Conservation (phyloP, 768 basidiomycete species). For the Heimioporus sp. region DNA sequence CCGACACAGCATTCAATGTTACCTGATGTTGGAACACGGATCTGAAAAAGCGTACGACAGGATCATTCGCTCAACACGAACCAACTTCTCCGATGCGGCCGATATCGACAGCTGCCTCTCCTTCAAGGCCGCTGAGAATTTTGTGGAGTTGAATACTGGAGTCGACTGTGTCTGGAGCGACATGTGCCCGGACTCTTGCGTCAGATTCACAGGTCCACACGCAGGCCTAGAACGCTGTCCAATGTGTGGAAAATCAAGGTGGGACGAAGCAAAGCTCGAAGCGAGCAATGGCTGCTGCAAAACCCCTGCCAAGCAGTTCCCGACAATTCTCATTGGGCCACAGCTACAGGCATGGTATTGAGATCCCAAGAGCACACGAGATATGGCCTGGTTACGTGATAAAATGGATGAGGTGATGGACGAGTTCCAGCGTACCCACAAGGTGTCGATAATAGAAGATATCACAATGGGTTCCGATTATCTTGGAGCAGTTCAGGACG, state of each 20-base stretch:
- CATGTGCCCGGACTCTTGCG: conserved; percentile 44
- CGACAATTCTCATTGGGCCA: conserved; percentile 41
- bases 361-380: conserved; percentile 14
- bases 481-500: background rate
- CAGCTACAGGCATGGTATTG: conserved; percentile 41
- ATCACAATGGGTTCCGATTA: conserved; percentile 12
- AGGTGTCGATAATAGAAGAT: background rate
- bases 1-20: background rate
- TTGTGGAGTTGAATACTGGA: conserved; percentile 15
- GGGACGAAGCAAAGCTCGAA: conserved; percentile 11
- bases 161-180: conserved; percentile 33
- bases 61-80: background rate
- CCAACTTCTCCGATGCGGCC: background rate
- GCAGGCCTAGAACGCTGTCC: conserved; percentile 27
- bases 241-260: conserved; percentile 30
- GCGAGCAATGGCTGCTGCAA: conserved; percentile 5
- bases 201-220: conserved; percentile 41
- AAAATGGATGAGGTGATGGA: no score
- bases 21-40: background rate
- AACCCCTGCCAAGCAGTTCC: conserved; percentile 31
- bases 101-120: background rate
- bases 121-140: background rate
- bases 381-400: no score
- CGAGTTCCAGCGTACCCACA: conserved; percentile 10
- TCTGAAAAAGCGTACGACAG: background rate